Conservation (phyloP, 2,329 filamentous ascomycete genomes). For the Dactylonectria estremocensis region DNA sequence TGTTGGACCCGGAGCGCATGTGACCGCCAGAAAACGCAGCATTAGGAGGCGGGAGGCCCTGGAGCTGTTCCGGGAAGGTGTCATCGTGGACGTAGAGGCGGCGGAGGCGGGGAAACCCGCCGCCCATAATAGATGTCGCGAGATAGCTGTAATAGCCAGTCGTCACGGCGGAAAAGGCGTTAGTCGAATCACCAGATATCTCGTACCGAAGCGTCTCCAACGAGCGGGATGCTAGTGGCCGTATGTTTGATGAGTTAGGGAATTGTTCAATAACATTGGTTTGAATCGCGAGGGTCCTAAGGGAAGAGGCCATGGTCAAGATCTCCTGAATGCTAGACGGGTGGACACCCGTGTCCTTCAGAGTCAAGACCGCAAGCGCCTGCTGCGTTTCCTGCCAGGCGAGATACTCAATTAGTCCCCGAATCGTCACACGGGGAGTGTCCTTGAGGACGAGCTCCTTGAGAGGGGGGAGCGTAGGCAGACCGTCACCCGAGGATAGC, state of each 20-base stretch:
- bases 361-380: conserved; percentile 76
- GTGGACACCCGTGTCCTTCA: conserved; percentile 81
- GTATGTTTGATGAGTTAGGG: conserved; percentile 63
- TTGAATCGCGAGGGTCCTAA: conserved; percentile 71
- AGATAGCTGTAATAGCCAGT: conserved; percentile 87
- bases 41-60: conserved; percentile 78
- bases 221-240: conserved; percentile 77
- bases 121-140: conserved; percentile 83
- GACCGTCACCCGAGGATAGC: conserved; percentile 75
- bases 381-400: conserved; percentile 71
- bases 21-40: conserved; percentile 51
- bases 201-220: conserved; percentile 86
- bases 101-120: conserved; percentile 80
- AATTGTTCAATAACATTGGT: conserved; percentile 66
- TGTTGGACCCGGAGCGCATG: conserved; percentile 52
- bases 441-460: conserved; percentile 81
- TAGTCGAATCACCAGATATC: conserved; percentile 74
- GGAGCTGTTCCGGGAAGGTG: conserved; percentile 84
- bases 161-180: conserved; percentile 70
- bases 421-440: conserved; percentile 78
- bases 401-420: conserved; percentile 80
- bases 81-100: conserved; percentile 90
- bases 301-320: conserved; percentile 68
- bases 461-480: conserved; percentile 82
- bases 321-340: conserved; percentile 74